A percentile compares a stretch with the other conserved stretches of the same genome.
phyloP scores from a whole-genome alignment of 1,284 basidiomycete species.

The Phaffia rhodozyma region DNA sequence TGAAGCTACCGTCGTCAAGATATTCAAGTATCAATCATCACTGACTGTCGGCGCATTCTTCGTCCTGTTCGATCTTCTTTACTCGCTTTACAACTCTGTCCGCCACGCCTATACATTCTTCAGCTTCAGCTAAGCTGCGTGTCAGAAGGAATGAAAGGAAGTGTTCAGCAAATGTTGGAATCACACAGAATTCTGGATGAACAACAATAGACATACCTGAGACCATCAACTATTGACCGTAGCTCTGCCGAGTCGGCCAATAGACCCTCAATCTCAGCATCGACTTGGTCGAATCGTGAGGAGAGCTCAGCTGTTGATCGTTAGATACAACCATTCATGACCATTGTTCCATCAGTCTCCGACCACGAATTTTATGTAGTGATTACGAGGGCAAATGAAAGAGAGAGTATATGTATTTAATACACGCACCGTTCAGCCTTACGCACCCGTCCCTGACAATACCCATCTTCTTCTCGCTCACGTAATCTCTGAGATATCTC shows the following conservation, averaged over 20 bases:
- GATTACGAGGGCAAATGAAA: too few relatives aligned
- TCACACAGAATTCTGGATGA: background rate
- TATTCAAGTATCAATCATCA: too few relatives aligned
- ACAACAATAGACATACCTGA: background rate
- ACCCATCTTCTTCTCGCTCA: conserved; percentile 10
- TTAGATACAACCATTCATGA: background rate
- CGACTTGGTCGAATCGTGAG: background rate
- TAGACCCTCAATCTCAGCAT: conserved; percentile 1
- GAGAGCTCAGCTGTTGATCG: background rate
- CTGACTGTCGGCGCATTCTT: too few relatives aligned
- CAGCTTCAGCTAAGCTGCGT: conserved; percentile 10
- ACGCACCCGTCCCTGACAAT: conserved; percentile 11
- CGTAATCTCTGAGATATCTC: conserved; percentile 1
- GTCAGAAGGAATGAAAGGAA: background rate
- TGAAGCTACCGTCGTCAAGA: too few relatives aligned
- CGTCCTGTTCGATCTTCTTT: background rate
- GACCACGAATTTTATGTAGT: too few relatives aligned
- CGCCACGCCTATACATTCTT: conserved; percentile 9
- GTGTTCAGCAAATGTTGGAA: background rate
- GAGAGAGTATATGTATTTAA: background rate
- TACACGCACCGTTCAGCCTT: background rate
- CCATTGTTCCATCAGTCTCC: background rate
- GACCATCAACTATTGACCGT: background rate
- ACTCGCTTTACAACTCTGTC: conserved; percentile 7
- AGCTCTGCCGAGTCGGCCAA: background rate